Conservation (phyloP, 208 protist genomes). For the Endotrypanum monterogeii region DNA sequence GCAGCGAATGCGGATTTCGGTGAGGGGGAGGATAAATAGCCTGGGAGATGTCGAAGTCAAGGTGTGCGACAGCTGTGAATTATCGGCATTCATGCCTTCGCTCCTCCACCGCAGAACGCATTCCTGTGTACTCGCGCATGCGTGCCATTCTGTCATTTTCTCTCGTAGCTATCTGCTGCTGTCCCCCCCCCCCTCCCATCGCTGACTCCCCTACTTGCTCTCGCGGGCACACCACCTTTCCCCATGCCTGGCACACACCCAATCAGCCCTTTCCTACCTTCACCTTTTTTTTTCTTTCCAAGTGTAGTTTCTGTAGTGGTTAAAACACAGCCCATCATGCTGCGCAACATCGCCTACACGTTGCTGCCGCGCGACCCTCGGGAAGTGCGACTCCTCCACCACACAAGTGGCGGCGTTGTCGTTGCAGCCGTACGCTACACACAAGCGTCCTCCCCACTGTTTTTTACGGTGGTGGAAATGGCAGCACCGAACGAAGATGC, state of each 20-base stretch:
- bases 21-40: too few species aligned
- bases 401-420: slow-evolving; percentile 32
- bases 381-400: slow-evolving; percentile 35
- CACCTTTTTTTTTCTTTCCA: background rate
- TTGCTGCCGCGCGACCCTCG: slow-evolving; percentile 29
- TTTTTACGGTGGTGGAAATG: slow-evolving; percentile 42
- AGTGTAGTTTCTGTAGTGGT: background rate
- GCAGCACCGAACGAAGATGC: slow-evolving; percentile 29
- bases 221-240: background rate
- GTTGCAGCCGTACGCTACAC: slow-evolving; percentile 30
- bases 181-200: background rate
- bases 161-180: background rate
- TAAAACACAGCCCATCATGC: slow-evolving; percentile 13
- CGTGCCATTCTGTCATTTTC: background rate
- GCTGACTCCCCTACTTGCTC: too few species aligned
- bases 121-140: background rate
- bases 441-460: slow-evolving; percentile 16
- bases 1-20: background rate
- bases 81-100: too few species aligned
- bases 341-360: slow-evolving; percentile 32
- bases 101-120: too few species aligned
- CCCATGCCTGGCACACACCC: background rate
- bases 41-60: too few species aligned
- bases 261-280: background rate
- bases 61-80: too few species aligned